Conservation (phyloP, 2,329 filamentous ascomycete genomes). For the Colletotrichum graminicola region DNA sequence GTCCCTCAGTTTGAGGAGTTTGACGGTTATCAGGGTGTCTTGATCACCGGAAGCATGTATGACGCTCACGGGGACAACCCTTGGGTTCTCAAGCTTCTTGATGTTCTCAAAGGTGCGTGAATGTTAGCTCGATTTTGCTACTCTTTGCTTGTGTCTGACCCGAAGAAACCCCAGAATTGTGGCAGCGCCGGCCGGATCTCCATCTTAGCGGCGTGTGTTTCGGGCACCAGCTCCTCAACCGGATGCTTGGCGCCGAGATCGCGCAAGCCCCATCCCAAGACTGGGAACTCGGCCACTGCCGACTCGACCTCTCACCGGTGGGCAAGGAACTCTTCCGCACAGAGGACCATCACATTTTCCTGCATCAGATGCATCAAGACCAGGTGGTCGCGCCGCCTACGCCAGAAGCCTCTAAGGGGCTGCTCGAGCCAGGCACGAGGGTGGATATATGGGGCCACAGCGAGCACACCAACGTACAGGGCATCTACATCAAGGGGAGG, state of each 20-base stretch:
- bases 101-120: constrained; percentile 59
- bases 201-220: constrained; percentile 82
- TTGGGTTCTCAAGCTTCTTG: constrained; percentile 80
- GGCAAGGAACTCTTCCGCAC: constrained; percentile 78
- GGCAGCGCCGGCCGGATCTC: constrained; percentile 63
- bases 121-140: too few relatives aligned
- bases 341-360: constrained; percentile 60
- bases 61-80: constrained; percentile 78
- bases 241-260: constrained; percentile 77
- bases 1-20: constrained; percentile 63
- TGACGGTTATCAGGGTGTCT: constrained; percentile 76
- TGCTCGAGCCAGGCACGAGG: constrained; percentile 55
- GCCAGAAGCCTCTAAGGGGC: constrained; percentile 56
- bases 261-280: constrained; percentile 71
- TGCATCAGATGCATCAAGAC: constrained; percentile 87
- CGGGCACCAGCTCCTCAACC: constrained; percentile 82
- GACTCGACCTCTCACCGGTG: constrained; percentile 71
- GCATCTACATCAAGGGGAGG: constrained; percentile 74
- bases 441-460: constrained; percentile 73
- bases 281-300: constrained; percentile 80
- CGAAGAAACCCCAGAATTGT: constrained; percentile 55
- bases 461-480: constrained; percentile 76
- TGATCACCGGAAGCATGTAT: constrained; percentile 78
- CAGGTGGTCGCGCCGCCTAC: constrained; percentile 73
- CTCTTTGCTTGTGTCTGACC: not conserved